Evolutionary conservation across 2,329 filamentous ascomycete species (phyloP), one percentile per base, ranked within the genome.

Genomic region (Cytospora piceicola): DNA sequence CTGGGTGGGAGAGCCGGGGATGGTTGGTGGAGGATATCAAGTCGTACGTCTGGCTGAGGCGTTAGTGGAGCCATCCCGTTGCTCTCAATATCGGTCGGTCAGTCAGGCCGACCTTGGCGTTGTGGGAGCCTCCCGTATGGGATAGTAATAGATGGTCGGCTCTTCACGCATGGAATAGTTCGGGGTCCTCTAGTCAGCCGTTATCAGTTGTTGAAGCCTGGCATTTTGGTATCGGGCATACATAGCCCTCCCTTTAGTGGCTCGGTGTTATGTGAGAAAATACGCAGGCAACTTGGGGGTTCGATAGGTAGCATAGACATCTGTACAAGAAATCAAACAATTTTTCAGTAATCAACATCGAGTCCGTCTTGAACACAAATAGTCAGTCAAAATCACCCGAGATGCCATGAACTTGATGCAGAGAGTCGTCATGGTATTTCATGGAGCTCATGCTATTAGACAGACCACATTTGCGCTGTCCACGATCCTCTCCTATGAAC

Each of bases 361-460:
- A 42, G 4, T 2, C 1, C 39, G n/a, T 8, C 6, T 17, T 42
- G 20, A n/a, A 4, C 20, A 42, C 39, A 6, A 36, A 36, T 2
- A 36, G 34, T 36, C 34, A 36, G 11, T 34, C 32, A 42, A 3
- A 42, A 15, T 42, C 39, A 42, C 39, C 20, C 15, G 15, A 42
- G 34, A 36, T 14, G 32, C 32, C 32, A 8, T 4, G 32, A 34
- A 34, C 27, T 29, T 29, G 17, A 7, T 27, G 51, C 30, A 9
- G 30, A 57, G 29, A 56, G 64, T 55, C 52, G n/a, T 52, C 30
- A 60, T 66, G 63, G 61, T 29, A 60, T 61, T 24, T 34, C n/a
- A 42, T 60, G 36, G 30, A 54, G 39, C 52, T 53, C 36, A 60
- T 30, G 14, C 30, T 32, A n/a, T 54, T 22, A 42, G 53, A 53